Evolutionary conservation across 352 stramenopile species (phyloP).

Genomic region (Peronosclerospora sorghi): DNA sequence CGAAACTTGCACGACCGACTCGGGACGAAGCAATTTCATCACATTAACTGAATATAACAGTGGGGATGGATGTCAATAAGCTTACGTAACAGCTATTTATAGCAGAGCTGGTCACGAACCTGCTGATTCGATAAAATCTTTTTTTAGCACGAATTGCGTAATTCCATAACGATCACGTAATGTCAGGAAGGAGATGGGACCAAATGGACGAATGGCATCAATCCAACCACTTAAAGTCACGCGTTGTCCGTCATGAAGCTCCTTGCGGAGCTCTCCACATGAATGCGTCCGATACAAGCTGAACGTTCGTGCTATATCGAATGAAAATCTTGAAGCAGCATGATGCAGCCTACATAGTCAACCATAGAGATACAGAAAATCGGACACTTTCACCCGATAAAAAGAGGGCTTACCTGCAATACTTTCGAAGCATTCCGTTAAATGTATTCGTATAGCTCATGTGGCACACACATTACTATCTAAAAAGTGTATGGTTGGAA

Average conservation of each 20-base stretch:
- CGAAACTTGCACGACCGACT: constrained; percentile 57
- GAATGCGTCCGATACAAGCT: constrained; percentile 63
- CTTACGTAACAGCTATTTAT: neutral
- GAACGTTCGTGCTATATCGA: constrained; percentile 11
- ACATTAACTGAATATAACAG: constrained; percentile 17
- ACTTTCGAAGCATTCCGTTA: neutral
- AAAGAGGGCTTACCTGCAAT: constrained; percentile 1
- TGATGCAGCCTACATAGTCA: neutral
- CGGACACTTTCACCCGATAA: too few relatives aligned
- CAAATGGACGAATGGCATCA: constrained; percentile 62
- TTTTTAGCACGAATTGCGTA: constrained; percentile 74
- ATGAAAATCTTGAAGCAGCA: neutral
- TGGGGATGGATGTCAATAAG: too few relatives aligned
- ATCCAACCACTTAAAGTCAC: constrained; percentile 77
- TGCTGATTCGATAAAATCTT: constrained; percentile 30
- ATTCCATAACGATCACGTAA: constrained; percentile 69
- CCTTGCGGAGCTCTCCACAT: constrained; percentile 55
- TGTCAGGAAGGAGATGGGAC: constrained; percentile 71
- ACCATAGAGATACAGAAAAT: too few relatives aligned
- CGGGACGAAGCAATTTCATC: constrained; percentile 45
- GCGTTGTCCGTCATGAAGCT: constrained; percentile 35
- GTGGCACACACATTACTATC: neutral
- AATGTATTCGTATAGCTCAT: neutral
- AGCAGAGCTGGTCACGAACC: constrained; percentile 8
- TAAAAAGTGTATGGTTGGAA: constrained; percentile 26